Base-by-base conservation (phyloP, 441 rosid species). In the Erodium texanum region DNA sequence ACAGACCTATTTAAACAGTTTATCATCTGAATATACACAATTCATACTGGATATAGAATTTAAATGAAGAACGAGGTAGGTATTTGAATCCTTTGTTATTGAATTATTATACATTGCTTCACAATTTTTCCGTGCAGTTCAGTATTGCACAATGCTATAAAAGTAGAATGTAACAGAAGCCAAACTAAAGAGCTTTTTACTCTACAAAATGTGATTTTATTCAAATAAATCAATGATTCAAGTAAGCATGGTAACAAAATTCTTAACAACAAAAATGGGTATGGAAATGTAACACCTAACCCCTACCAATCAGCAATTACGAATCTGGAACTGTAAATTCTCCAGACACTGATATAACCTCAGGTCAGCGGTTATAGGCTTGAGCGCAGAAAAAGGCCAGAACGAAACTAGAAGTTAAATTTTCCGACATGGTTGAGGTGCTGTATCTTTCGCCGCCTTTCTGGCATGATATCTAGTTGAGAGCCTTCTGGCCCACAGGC, bases 401-500 rank as follows among this genome's bases (percentile, higher is more conserved):
- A n/a, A n/a, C n/a, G n/a, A n/a, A n/a, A n/a, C n/a, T n/a, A n/a
- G n/a, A n/a, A n/a, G n/a, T n/a, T n/a, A n/a, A n/a, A n/a, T n/a
- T n/a, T n/a, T n/a, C n/a, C n/a, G n/a, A n/a, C n/a, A n/a, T n/a
- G n/a, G n/a, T n/a, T n/a, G n/a, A n/a, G n/a, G n/a, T n/a, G n/a
- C n/a, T n/a, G n/a, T 27, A 19, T 65, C 27, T 36, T 15, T 65
- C 2, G 43, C 14, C 1, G 56, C n/a, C 19, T 24, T 27, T 29
- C 70, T 48, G 10, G 71, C 65, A 58, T 75, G 80, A 68, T 80
- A 82, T 71, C 75, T 78, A 45, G 72, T 56, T 14, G 77, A 73
- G 52, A 87, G 86, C 78, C 83, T 80, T 69, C 66, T 82, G 8
- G 86, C 84, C 92, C 98, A 87, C 0, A 54, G 61, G 75, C 87